phyloP scores from a whole-genome alignment of 306 rosid genomes.

The Vicia villosa region DNA sequence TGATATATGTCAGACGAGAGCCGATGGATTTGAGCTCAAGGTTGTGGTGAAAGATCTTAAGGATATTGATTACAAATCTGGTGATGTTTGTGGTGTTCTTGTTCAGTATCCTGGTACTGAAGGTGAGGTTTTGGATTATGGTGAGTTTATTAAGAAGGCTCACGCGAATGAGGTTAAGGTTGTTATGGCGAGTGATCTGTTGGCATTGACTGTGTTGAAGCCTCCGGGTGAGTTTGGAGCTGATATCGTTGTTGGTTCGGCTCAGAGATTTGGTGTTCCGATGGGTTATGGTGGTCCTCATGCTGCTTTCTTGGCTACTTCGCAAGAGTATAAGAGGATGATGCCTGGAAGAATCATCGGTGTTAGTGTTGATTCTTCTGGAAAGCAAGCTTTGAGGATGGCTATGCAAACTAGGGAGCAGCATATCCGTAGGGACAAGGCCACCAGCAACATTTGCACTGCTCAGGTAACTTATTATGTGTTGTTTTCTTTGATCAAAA shows the following conservation, averaged over 20 bases:
- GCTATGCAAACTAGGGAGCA: slow-evolving; percentile 99
- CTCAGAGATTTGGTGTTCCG: slow-evolving; percentile 97
- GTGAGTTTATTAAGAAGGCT: slow-evolving; percentile 86
- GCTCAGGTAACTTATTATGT: slow-evolving; percentile 72
- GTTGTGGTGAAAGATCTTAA: slow-evolving; percentile 68
- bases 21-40: slow-evolving; percentile 85
- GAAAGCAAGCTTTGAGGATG: slow-evolving; percentile 94
- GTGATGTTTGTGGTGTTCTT: slow-evolving; percentile 98
- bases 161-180: slow-evolving; percentile 96
- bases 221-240: slow-evolving; percentile 98
- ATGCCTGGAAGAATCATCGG: slow-evolving; percentile 99
- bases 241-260: slow-evolving; percentile 97
- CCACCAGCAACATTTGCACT: slow-evolving; percentile 98
- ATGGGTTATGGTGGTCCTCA: slow-evolving; percentile 99
- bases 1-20: slow-evolving; percentile 87
- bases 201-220: slow-evolving; percentile 87
- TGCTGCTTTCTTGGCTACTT: slow-evolving; percentile 97
- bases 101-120: slow-evolving; percentile 99
- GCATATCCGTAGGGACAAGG: slow-evolving; percentile 98
- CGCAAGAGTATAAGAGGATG: slow-evolving; percentile 99
- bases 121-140: slow-evolving; percentile 96
- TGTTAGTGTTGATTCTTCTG: slow-evolving; percentile 89
- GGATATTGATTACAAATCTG: slow-evolving; percentile 76
- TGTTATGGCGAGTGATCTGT: slow-evolving; percentile 92
- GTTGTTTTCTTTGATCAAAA: too few relatives aligned